Conservation (phyloP, 768 basidiomycete genomes). For the Lanmaoa pseudosensibilis region DNA sequence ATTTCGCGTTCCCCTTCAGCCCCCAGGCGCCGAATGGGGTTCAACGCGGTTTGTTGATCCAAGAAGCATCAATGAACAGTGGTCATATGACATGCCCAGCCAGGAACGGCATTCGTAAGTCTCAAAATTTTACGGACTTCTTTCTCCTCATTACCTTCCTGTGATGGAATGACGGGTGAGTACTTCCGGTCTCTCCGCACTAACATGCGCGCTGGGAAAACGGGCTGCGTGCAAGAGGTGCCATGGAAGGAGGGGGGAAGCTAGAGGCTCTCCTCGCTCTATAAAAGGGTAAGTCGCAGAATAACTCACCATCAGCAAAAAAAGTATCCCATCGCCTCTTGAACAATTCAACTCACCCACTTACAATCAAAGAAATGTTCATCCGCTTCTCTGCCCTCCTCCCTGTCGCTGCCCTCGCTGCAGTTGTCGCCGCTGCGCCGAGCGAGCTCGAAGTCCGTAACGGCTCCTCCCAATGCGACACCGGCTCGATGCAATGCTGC, state of each 20-base stretch:
- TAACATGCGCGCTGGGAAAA: not conserved
- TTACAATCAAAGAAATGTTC: slow-evolving; percentile 4
- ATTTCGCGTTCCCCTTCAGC: not conserved
- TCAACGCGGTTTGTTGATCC: not conserved
- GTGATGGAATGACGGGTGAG: not conserved
- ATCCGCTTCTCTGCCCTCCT: slow-evolving; percentile 5
- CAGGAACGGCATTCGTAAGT: not conserved
- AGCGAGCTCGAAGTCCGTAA: not conserved
- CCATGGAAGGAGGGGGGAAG: not conserved
- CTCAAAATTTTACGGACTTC: not conserved
- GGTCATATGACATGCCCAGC: not conserved
- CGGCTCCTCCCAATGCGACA: slow-evolving; percentile 1
- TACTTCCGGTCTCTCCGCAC: not conserved
- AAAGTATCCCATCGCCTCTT: not conserved
- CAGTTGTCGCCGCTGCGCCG: slow-evolving; percentile 8
- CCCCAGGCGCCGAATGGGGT: not conserved
- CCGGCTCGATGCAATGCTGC: slow-evolving; percentile 11
- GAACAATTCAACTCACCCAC: not conserved
- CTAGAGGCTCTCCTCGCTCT: not conserved
- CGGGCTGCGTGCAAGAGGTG: not conserved
- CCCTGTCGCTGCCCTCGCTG: slow-evolving; percentile 12
- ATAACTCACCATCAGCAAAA: not conserved
- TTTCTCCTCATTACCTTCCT: not conserved
- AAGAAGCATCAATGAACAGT: no score
- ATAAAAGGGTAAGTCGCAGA: slow-evolving; percentile 2